phyloP scores from a whole-genome alignment of 1,139 yeast genomes.

The Yamadazyma diddensiae region DNA sequence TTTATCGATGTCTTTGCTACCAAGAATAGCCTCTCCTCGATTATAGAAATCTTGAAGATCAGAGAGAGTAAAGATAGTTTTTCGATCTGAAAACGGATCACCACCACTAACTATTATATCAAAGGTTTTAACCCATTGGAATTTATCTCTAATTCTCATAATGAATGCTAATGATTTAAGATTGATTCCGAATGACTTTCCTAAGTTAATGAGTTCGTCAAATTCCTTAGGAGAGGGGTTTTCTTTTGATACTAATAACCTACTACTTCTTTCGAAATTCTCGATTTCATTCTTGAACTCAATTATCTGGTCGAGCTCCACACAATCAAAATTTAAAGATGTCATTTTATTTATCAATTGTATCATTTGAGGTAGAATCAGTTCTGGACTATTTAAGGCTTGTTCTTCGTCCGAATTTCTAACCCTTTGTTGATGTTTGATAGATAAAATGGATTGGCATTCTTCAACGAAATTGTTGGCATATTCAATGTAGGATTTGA shows the following conservation, averaged over 20 bases:
- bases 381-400: constrained; percentile 12
- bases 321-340: constrained; percentile 46
- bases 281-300: constrained; percentile 55
- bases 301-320: constrained; percentile 59
- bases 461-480: constrained; percentile 55
- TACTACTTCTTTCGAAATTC: constrained; percentile 51
- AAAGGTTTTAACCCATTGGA: constrained; percentile 47
- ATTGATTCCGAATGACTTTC: constrained; percentile 57
- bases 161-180: constrained; percentile 51
- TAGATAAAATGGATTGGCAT: constrained; percentile 51
- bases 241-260: constrained; percentile 30
- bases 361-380: constrained; percentile 22
- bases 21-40: constrained; percentile 38
- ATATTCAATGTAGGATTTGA: constrained; percentile 41
- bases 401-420: constrained; percentile 21
- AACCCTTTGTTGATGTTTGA: constrained; percentile 51
- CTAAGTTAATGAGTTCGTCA: constrained; percentile 48
- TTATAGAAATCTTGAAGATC: constrained; percentile 35
- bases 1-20: constrained; percentile 23
- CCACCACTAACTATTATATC: constrained; percentile 36
- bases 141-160: constrained; percentile 45
- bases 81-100: constrained; percentile 37
- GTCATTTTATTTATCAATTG: constrained; percentile 48
- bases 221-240: constrained; percentile 34
- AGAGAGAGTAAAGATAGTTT: constrained; percentile 35